Conservation (phyloP, 2,329 filamentous ascomycete genomes). For the Alternaria metachromatica region DNA sequence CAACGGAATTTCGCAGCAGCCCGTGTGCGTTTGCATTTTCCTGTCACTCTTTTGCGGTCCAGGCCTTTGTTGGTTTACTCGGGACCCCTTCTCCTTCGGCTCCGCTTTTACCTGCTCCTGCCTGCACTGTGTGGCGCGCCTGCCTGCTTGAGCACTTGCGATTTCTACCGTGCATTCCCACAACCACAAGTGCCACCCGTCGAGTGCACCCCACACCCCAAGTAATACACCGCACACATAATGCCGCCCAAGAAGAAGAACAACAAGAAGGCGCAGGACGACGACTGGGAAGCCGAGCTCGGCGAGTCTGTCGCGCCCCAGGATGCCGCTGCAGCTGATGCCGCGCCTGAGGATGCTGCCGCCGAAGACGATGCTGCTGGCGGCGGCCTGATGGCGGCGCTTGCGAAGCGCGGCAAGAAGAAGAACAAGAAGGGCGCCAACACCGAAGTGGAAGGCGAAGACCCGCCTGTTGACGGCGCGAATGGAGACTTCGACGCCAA, state of each 20-base stretch:
- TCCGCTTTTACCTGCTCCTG: conserved; percentile 8
- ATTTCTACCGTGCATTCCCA: neutral
- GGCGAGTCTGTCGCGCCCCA: conserved; percentile 76
- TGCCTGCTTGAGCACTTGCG: neutral
- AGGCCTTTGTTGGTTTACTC: conserved; percentile 35
- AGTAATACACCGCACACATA: conserved; percentile 36
- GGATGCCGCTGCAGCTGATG: conserved; percentile 52
- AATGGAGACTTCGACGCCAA: conserved; percentile 64
- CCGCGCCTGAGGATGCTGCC: conserved; percentile 34
- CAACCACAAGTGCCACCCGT: neutral
- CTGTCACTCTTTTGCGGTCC: conserved; percentile 29
- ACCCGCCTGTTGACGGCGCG: conserved; percentile 53
- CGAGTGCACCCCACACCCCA: neutral
- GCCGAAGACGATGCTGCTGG: conserved; percentile 59
- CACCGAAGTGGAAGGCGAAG: conserved; percentile 72
- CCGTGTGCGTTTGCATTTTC: conserved; percentile 33
- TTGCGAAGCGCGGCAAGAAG: conserved; percentile 68
- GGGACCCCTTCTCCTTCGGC: conserved; percentile 22
- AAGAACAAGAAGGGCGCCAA: conserved; percentile 83
- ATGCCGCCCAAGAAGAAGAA: conserved; percentile 98
- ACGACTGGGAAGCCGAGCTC: conserved; percentile 94
- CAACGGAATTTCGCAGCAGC: conserved; percentile 32
- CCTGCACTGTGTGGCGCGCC: neutral
- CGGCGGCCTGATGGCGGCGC: conserved; percentile 57
- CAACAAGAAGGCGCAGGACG: conserved; percentile 83